phyloP scores from a whole-genome alignment of 2,329 filamentous ascomycete genomes.

The Alternaria novae-zelandiae region DNA sequence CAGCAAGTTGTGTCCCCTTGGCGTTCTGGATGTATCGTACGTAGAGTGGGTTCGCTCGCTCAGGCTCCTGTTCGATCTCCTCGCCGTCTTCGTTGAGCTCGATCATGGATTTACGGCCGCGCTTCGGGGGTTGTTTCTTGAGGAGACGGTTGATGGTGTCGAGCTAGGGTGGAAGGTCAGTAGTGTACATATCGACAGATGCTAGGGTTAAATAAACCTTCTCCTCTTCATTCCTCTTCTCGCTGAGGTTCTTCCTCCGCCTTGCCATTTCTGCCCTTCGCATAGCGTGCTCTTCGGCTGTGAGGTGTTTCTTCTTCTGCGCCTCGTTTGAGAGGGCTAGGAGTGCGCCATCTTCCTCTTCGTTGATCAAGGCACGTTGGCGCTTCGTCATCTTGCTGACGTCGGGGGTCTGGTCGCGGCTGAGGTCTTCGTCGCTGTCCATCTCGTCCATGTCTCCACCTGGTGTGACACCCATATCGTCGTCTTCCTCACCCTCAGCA shows the following conservation, averaged over 20 bases:
- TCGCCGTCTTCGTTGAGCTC: slow-evolving; percentile 57
- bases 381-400: slow-evolving; percentile 71
- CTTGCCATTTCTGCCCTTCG: slow-evolving; percentile 76
- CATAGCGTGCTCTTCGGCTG: slow-evolving; percentile 76
- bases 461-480: slow-evolving; percentile 39
- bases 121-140: slow-evolving; percentile 82
- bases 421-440: slow-evolving; percentile 62
- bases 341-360: slow-evolving; percentile 53
- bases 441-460: slow-evolving; percentile 48
- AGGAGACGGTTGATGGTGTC: slow-evolving; percentile 91
- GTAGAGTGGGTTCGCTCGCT: slow-evolving; percentile 65
- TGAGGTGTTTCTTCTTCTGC: slow-evolving; percentile 75
- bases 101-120: slow-evolving; percentile 56
- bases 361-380: slow-evolving; percentile 66
- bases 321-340: slow-evolving; percentile 68
- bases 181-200: neutral
- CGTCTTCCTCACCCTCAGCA: slow-evolving; percentile 52
- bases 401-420: slow-evolving; percentile 66
- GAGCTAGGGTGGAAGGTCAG: slow-evolving; percentile 63
- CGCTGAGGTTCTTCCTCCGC: slow-evolving; percentile 74
- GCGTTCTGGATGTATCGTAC: slow-evolving; percentile 72
- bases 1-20: slow-evolving; percentile 66
- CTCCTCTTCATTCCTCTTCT: slow-evolving; percentile 80
- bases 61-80: slow-evolving; percentile 53
- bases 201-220: slow-evolving; percentile 58